phyloP scores from a whole-genome alignment of 73 alveolate genomes.

The Strombidium stylifer region DNA sequence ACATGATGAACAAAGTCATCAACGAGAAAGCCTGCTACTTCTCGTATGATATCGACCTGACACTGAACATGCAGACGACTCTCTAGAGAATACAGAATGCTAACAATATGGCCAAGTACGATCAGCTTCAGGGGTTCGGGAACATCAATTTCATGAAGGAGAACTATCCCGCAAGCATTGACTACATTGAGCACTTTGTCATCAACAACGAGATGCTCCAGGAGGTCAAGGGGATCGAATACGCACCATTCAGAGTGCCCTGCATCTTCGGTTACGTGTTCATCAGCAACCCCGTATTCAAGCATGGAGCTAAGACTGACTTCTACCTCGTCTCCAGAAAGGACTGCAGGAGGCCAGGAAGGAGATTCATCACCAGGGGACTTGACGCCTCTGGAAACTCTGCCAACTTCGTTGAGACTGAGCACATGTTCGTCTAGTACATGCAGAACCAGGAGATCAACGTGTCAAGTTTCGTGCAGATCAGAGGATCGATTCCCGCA shows the following conservation, averaged over 20 bases:
- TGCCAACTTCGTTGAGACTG: slow-evolving; percentile 95
- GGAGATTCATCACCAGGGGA: slow-evolving; percentile 93
- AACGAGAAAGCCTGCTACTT: slow-evolving; percentile 85
- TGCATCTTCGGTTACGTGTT: slow-evolving; percentile 88
- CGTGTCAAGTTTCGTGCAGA: slow-evolving; percentile 86
- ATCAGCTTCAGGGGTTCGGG: not conserved
- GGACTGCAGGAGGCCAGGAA: slow-evolving; percentile 91
- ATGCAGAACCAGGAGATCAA: slow-evolving; percentile 20
- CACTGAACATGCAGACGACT: slow-evolving; percentile 53
- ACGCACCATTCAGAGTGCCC: slow-evolving; percentile 80
- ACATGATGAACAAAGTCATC: slow-evolving; percentile 69
- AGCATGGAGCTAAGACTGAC: slow-evolving; percentile 56
- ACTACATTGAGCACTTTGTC: slow-evolving; percentile 49
- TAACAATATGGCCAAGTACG: slow-evolving; percentile 43
- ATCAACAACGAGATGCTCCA: slow-evolving; percentile 83
- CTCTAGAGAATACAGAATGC: slow-evolving; percentile 29
- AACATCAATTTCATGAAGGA: not conserved
- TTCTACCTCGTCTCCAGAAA: slow-evolving; percentile 85
- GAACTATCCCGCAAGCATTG: slow-evolving; percentile 11
- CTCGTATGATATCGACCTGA: slow-evolving; percentile 87
- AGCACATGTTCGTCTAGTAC: slow-evolving; percentile 73
- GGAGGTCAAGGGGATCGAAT: slow-evolving; percentile 62
- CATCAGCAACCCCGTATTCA: slow-evolving; percentile 60
- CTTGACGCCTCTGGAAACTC: slow-evolving; percentile 92
- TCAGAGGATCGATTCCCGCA: slow-evolving; percentile 96